phyloP scores from a whole-genome alignment of 176 grass and related monocot species.

The Oryza australiensis region DNA sequence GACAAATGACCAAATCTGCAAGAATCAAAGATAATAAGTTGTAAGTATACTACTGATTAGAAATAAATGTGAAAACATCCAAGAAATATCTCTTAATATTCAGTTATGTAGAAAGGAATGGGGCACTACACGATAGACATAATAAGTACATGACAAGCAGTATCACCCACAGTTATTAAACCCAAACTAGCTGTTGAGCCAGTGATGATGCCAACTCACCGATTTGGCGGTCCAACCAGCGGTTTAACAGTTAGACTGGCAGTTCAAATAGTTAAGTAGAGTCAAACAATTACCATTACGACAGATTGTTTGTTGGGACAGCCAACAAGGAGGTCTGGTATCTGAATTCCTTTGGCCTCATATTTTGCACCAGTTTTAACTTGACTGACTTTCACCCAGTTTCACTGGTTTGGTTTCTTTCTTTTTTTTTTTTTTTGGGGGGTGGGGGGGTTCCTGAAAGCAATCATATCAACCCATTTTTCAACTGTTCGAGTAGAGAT shows the following conservation, averaged over 20 bases:
- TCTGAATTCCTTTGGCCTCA: not conserved
- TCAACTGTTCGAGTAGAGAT: no score
- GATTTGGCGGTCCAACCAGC: not conserved
- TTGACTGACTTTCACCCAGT: not conserved
- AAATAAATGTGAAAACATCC: slow-evolving; percentile 29
- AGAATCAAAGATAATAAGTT: slow-evolving; percentile 11
- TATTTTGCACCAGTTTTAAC: not conserved
- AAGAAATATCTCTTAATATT: slow-evolving; percentile 20
- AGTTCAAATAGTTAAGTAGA: not conserved
- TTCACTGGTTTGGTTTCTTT: not conserved
- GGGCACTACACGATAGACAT: not conserved
- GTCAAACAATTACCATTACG: not conserved
- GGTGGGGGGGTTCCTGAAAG: not conserved
- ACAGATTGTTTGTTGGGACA: not conserved
- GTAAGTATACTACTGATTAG: not conserved
- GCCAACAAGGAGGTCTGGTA: not conserved
- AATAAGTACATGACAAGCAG: not conserved
- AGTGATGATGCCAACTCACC: not conserved
- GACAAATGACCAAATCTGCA: slow-evolving; percentile 90
- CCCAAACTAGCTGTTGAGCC: not conserved
- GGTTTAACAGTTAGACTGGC: not conserved
- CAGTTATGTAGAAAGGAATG: not conserved
- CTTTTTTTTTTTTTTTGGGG: no score
- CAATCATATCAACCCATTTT: not conserved
- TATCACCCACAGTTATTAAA: not conserved